phyloP scores from a whole-genome alignment of 2,329 filamentous ascomycete species.

The Aspergillus alliaceus region DNA sequence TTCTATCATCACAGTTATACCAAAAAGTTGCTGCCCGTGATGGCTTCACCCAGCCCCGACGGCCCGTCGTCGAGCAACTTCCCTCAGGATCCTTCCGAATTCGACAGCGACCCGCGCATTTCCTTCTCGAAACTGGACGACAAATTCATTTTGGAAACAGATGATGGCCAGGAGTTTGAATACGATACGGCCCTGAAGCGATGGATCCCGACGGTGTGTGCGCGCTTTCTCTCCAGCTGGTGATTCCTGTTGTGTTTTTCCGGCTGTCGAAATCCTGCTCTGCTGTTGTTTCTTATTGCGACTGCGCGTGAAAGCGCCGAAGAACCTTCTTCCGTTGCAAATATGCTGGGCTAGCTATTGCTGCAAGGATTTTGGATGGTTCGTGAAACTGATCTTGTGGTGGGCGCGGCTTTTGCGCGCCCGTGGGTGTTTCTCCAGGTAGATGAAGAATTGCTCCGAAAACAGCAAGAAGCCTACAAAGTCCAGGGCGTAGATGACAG shows the following conservation, averaged over 20 bases:
- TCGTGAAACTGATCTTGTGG: conserved; percentile 36
- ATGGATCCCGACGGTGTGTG: conserved; percentile 69
- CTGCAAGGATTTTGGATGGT: conserved; percentile 21
- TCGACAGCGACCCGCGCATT: conserved; percentile 76
- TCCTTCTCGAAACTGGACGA: conserved; percentile 81
- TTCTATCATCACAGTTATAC: background rate
- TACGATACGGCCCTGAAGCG: conserved; percentile 69
- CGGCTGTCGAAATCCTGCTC: conserved; percentile 15
- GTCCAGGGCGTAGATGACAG: conserved; percentile 60
- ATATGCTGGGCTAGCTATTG: conserved; percentile 15
- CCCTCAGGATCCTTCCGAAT: conserved; percentile 62
- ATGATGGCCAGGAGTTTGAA: conserved; percentile 81
- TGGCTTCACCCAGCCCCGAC: conserved; percentile 25
- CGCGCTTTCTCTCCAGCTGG: conserved; percentile 19
- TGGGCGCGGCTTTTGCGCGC: conserved; percentile 28
- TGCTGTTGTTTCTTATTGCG: conserved; percentile 2
- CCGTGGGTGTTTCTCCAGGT: conserved; percentile 46
- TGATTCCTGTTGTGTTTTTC: conserved; percentile 11
- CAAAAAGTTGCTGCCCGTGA: conserved; percentile 5
- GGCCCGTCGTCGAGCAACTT: conserved; percentile 37
- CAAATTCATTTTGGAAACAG: conserved; percentile 81
- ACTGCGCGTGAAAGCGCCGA: background rate
- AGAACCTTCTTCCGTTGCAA: conserved; percentile 14
- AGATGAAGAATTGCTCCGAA: conserved; percentile 60
- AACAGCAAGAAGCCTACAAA: conserved; percentile 63